A percentile compares a stretch with the other conserved stretches of the same genome.
Conservation (phyloP, 768 basidiomycete genomes). For the Suillus bovinus region DNA sequence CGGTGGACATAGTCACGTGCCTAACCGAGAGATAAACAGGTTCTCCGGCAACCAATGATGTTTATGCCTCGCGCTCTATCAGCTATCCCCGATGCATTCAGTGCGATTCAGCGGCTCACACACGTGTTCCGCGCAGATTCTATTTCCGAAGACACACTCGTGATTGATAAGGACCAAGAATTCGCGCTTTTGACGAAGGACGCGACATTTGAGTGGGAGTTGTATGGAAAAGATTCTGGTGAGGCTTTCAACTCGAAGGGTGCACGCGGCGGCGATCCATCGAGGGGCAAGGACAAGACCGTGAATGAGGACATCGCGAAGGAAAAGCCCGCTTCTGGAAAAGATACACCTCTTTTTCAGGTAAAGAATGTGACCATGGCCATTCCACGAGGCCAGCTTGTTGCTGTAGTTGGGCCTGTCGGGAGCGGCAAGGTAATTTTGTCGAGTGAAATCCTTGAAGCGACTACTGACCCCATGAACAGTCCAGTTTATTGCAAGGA, state of each 20-base stretch:
- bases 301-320: conserved; percentile 13
- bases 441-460: background rate
- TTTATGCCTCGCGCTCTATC: conserved; percentile 64
- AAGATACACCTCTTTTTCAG: conserved; percentile 37
- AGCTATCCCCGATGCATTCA: conserved; percentile 62
- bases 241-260: conserved; percentile 7
- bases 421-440: conserved; percentile 59
- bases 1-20: background rate
- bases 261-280: conserved; percentile 7
- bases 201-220: conserved; percentile 68
- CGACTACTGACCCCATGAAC: background rate
- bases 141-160: conserved; percentile 40
- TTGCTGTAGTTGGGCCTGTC: conserved; percentile 67
- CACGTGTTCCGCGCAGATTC: conserved; percentile 51
- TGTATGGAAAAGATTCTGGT: conserved; percentile 16
- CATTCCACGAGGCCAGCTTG: conserved; percentile 57
- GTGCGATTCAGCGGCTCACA: conserved; percentile 54
- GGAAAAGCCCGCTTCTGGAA: conserved; percentile 12
- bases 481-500: conserved; percentile 59
- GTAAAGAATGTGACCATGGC: conserved; percentile 50
- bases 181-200: conserved; percentile 51
- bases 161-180: conserved; percentile 45
- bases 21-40: conserved; percentile 29
- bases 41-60: conserved; percentile 71
- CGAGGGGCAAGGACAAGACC: background rate